Evolutionary conservation across 164 flowering plant species (phyloP), one percentile per base, ranked within the genome.

Genomic region (Nelumbo lutea): DNA sequence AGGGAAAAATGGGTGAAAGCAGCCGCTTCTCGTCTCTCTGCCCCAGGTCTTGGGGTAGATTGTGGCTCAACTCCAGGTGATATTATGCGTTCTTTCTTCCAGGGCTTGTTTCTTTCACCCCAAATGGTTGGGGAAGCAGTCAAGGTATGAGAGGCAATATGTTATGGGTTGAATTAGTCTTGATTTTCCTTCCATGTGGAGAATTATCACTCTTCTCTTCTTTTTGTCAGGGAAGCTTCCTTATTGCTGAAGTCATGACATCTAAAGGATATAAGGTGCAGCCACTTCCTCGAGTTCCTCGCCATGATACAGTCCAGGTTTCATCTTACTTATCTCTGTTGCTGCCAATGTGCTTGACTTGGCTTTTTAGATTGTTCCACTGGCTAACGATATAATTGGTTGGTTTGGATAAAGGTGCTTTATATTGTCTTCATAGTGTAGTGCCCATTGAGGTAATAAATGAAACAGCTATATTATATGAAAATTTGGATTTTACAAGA

Each of bases 101-200:
- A 91, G 70, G 97, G 95, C 5, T 73, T 91, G 74, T 89, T 77
- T 72, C 91, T 89, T 77, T 80, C 97, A 64, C 91, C 93, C 41
- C 97, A 91, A 79, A 88, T 89, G 93, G 95, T 89, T 73, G 97
- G 97, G 48, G 96, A 91, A 78, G 97, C 97, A 75, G 75, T 91
- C 67, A 92, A 92, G 89, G 97, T 90, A 79, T 27, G 9, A 14
- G 5, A 41, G 70, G 97, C 53, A 62, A 2, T 42, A 41, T 51
- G 46, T 68, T 42, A 43, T 48, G 14, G 43, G 39, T n/a, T 60
- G 11, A 53, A 5, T 15, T 40, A 39, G 27, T 62, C 48, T 27
- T 7, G 13, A 4, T 73, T 7, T 13, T 59, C 38, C 51, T 43
- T 62, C 43, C 61, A 14, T 10, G n/a, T 60, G 61, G 57, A 39